phyloP scores from a whole-genome alignment of 768 basidiomycete genomes.

The Panaeolus papilionaceus region DNA sequence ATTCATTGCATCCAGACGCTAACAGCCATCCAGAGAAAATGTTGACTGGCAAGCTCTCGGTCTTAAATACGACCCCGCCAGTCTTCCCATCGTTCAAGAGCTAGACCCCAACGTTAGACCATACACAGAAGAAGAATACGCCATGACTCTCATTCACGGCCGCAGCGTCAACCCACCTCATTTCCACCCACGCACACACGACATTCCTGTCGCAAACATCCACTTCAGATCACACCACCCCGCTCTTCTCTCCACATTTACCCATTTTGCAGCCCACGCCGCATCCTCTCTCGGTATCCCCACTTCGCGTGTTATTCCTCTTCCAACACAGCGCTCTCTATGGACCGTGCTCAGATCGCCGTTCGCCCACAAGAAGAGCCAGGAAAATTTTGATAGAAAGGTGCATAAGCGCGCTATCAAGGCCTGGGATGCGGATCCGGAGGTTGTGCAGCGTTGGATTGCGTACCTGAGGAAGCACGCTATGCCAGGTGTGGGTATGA shows the following conservation, averaged over 20 bases:
- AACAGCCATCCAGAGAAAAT: neutral
- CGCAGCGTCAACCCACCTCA: constrained; percentile 60
- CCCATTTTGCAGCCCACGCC: constrained; percentile 84
- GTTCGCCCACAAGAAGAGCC: constrained; percentile 91
- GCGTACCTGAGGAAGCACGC: constrained; percentile 77
- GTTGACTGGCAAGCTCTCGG: constrained; percentile 19
- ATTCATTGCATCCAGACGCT: neutral
- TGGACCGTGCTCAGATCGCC: constrained; percentile 89
- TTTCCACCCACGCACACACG: constrained; percentile 66
- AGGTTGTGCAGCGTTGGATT: constrained; percentile 82
- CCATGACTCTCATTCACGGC: constrained; percentile 66
- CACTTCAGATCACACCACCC: constrained; percentile 83
- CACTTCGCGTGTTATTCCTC: constrained; percentile 60
- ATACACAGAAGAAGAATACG: constrained; percentile 50
- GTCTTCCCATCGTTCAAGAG: constrained; percentile 27
- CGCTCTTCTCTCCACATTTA: constrained; percentile 74
- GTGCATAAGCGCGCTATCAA: constrained; percentile 88
- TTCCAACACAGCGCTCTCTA: constrained; percentile 78
- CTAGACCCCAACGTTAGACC: constrained; percentile 26
- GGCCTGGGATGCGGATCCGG: constrained; percentile 86
- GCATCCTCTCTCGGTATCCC: constrained; percentile 89
- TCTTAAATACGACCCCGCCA: constrained; percentile 30
- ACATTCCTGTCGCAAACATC: constrained; percentile 79
- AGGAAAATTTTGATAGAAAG: constrained; percentile 92
- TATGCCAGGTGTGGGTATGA: constrained; percentile 88